Percentiles rank a stretch among this genome's conserved stretches.
Conservation (phyloP, 2,329 filamentous ascomycete species). For the Colletotrichum somersetense region DNA sequence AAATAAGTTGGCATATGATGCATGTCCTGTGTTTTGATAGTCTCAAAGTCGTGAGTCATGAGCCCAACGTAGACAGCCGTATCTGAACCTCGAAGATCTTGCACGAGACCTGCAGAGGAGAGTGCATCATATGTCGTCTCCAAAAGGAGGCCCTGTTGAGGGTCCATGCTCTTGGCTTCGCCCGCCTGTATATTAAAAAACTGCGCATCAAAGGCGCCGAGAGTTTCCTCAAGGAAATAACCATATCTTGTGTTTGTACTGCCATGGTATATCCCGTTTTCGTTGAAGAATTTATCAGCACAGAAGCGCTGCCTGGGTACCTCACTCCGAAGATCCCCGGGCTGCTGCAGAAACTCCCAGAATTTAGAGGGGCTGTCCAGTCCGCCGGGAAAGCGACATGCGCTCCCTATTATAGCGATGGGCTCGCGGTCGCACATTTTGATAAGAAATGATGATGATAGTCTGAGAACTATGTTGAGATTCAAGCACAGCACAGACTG, state of each 20-base stretch:
- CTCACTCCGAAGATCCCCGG: slow-evolving; percentile 19
- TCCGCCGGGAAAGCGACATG: slow-evolving; percentile 44
- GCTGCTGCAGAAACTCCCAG: slow-evolving; percentile 43
- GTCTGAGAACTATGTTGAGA: not conserved
- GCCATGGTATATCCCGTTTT: slow-evolving; percentile 34
- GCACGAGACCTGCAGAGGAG: slow-evolving; percentile 42
- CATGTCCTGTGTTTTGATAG: slow-evolving; percentile 43
- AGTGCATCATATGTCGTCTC: slow-evolving; percentile 54
- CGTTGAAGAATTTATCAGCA: slow-evolving; percentile 16
- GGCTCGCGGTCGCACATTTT: slow-evolving; percentile 35
- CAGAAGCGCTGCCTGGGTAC: slow-evolving; percentile 23
- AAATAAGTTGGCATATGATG: slow-evolving; percentile 47
- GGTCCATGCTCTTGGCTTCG: slow-evolving; percentile 50
- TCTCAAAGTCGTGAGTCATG: slow-evolving; percentile 46
- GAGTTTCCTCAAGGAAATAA: slow-evolving; percentile 44
- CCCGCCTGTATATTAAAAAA: slow-evolving; percentile 49
- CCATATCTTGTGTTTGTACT: slow-evolving; percentile 43
- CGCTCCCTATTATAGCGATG: slow-evolving; percentile 44
- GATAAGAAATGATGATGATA: not conserved
- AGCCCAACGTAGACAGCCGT: slow-evolving; percentile 41
- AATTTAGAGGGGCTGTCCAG: slow-evolving; percentile 43
- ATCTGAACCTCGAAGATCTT: slow-evolving; percentile 20
- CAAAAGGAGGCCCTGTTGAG: slow-evolving; percentile 50
- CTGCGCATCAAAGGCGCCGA: slow-evolving; percentile 44
- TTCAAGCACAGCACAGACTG: not conserved